Conservation (phyloP, 371 early-diverging fungal species). For the Actinomortierella wolfii region DNA sequence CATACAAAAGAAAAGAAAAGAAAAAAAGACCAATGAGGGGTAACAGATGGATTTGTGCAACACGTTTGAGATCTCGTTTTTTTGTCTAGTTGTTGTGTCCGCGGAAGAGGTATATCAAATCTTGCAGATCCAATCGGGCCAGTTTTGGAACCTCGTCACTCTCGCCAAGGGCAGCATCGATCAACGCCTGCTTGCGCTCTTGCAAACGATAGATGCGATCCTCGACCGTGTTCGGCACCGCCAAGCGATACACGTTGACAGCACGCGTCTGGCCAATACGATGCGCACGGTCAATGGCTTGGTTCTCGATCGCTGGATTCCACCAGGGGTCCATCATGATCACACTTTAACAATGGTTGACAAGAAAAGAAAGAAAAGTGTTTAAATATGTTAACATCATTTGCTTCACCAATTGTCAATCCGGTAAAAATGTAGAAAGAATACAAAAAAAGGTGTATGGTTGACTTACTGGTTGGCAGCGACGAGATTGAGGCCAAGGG, state of each 20-base stretch:
- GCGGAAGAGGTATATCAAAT: constrained; percentile 35
- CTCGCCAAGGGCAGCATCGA: constrained; percentile 41
- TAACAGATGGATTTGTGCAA: too few species aligned
- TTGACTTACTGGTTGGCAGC: constrained; percentile 57
- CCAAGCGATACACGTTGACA: constrained; percentile 53
- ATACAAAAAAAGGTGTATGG: background rate
- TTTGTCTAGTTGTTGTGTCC: background rate
- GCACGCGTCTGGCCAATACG: constrained; percentile 67
- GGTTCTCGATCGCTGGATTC: constrained; percentile 82
- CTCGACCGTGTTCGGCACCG: constrained; percentile 50
- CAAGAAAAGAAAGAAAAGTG: constrained; percentile 4
- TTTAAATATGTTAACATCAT: background rate
- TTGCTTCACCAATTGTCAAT: background rate
- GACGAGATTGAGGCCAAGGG: constrained; percentile 86
- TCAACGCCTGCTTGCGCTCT: constrained; percentile 34
- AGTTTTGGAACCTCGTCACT: constrained; percentile 27
- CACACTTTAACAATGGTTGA: constrained; percentile 68
- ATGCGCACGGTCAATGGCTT: constrained; percentile 77
- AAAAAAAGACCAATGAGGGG: too few species aligned
- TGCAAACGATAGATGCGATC: constrained; percentile 52
- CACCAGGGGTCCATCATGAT: constrained; percentile 84
- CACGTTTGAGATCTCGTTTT: too few species aligned
- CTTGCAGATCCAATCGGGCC: constrained; percentile 40
- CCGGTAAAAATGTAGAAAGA: background rate
- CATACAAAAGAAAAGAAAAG: too few species aligned